Evolutionary conservation across 2,329 filamentous ascomycete genomes (phyloP), one percentile per base, ranked within the genome.

Genomic region (Salinomyces thailandicus): DNA sequence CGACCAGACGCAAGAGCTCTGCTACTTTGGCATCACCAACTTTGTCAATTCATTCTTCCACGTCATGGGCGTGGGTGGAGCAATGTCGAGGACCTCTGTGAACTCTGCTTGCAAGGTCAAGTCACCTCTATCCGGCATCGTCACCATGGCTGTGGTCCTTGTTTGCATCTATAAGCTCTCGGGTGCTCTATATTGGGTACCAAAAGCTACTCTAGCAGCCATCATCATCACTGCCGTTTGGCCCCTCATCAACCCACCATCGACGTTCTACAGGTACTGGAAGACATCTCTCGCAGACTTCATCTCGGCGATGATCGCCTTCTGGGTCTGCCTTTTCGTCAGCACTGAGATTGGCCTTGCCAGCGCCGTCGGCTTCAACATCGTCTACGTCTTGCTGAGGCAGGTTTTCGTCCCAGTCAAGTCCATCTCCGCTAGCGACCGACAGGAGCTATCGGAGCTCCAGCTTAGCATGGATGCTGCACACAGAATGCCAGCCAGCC

Each of bases 181-280:
- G 0, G 71, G 69, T 0, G 70, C 72, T 0, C 63, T 81, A 0
- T 79, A 75, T 57, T 81, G 75, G 73, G 75, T 81, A n/a, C 77
- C 77, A 1, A 77, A 78, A 46, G 67, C 76, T 0, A 77, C 73
- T 0, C 63, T 81, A 1, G 69, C 77, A 1, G 77, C 75, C 2
- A 78, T 81, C 42, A 79, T 81, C 44, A 78, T 80, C 45, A 75
- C 72, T 41, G 76, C 76, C 5, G 74, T 80, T 0, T 72, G 72
- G 57, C 73, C 75, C 26, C 62, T 80, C 5, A 73, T 80, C 30
- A 71, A 72, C 0, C 67, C 73, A 0, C 68, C 75, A 0, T 68
- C 63, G 2, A 64, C 71, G 7, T 79, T 80, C 51, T 77, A 77
- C 54, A 62, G 64, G 11, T 79, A 75, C 58, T 81, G 75, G 73